Conservation (phyloP, 495 filamentous ascomycete genomes). For the Neurospora sp. region DNA sequence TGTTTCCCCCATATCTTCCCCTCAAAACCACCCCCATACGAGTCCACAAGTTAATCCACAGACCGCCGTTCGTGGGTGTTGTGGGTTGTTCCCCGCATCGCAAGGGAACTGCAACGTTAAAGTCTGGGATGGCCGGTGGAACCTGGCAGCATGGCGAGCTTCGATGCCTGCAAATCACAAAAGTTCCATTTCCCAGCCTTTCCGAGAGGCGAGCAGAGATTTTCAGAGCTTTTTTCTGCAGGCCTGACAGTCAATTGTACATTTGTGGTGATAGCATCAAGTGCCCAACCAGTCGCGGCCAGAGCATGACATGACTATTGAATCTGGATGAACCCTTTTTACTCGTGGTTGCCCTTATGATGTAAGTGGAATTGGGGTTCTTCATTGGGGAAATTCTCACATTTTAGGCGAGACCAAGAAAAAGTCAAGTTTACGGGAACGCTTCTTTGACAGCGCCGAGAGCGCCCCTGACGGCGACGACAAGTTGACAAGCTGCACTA, state of each 20-base stretch:
- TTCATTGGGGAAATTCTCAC: not conserved
- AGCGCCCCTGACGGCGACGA: not conserved
- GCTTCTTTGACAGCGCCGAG: not conserved
- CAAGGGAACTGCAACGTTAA: not conserved
- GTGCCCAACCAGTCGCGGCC: not conserved
- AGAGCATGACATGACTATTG: not conserved
- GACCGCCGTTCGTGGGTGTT: not conserved
- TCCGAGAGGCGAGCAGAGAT: not conserved
- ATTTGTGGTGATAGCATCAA: not conserved
- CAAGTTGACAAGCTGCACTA: not conserved
- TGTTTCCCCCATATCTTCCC: not conserved
- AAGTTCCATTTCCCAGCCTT: not conserved
- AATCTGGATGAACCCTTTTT: not conserved
- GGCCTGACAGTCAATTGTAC: not conserved
- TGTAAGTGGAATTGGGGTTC: not conserved
- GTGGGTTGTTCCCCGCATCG: not conserved
- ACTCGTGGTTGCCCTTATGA: not conserved
- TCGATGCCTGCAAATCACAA: not conserved
- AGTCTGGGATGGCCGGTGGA: not conserved
- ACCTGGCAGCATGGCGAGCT: not conserved
- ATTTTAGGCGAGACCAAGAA: not conserved
- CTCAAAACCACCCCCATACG: not conserved
- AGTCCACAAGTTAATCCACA: not conserved
- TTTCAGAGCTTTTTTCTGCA: not conserved
- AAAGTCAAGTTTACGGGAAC: not conserved